These are phyloP conservation scores for Fomitopsis pulvina DNA, from an alignment of 768 basidiomycete genomes.

Conservation along the genomic window DNA sequence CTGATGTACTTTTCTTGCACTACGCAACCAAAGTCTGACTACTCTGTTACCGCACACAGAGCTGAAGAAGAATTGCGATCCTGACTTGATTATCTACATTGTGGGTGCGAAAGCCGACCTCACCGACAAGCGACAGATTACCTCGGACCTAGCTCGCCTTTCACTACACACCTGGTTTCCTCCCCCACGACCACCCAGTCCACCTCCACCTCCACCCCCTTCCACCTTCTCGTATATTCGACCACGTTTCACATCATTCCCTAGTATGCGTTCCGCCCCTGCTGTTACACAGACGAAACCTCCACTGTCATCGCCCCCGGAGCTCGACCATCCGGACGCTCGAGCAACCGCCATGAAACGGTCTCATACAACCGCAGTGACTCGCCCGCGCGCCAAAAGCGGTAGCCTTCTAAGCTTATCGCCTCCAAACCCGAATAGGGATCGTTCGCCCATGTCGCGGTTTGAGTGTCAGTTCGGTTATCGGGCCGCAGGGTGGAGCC, in stretches of 20 bases:
- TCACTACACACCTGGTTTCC: conserved; percentile 86
- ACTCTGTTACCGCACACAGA: conserved; percentile 36
- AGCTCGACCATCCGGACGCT: conserved; percentile 48
- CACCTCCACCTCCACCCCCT: conserved; percentile 53
- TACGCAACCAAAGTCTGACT: not conserved
- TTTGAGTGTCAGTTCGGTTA: conserved; percentile 53
- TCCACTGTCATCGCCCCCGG: conserved; percentile 52
- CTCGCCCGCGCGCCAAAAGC: conserved; percentile 39
- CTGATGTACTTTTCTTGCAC: not conserved
- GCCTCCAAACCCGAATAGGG: conserved; percentile 12
- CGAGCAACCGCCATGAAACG: conserved; percentile 39
- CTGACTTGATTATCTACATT: conserved; percentile 89
- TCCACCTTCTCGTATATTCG: conserved; percentile 73
- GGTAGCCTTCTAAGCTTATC: conserved; percentile 28
- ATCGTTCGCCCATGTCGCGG: conserved; percentile 35
- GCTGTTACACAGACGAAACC: conserved; percentile 35
- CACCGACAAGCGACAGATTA: conserved; percentile 62
- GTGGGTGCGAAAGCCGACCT: conserved; percentile 92
- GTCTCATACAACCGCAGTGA: conserved; percentile 23
- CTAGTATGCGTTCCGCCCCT: conserved; percentile 55
- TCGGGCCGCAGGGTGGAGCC: conserved; percentile 46
- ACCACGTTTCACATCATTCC: conserved; percentile 71
- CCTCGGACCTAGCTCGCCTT: conserved; percentile 75
- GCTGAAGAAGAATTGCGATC: conserved; percentile 82
- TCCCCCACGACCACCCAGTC: conserved; percentile 61